A percentile compares a stretch with the other conserved stretches of the same genome.
Conservation (phyloP, 768 basidiomycete genomes). For the Pleurotus pulmonarius region DNA sequence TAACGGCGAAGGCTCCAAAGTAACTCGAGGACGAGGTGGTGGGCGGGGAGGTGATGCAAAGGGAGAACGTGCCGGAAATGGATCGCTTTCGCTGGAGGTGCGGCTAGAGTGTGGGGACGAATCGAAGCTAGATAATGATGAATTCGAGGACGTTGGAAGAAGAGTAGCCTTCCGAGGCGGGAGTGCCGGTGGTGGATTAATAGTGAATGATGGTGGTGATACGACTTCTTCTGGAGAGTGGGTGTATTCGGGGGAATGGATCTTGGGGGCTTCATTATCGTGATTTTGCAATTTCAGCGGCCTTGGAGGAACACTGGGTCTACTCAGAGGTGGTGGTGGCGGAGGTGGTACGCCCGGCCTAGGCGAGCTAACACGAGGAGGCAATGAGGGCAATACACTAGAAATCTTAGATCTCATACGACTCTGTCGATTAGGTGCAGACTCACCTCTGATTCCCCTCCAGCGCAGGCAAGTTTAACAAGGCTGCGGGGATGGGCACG, state of each 20-base stretch:
- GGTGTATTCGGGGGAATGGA: neutral
- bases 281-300: slow-evolving; percentile 9
- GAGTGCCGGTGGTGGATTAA: slow-evolving; percentile 7
- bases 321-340: slow-evolving; percentile 10
- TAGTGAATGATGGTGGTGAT: neutral
- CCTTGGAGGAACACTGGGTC: slow-evolving; percentile 22
- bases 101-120: slow-evolving; percentile 32
- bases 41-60: slow-evolving; percentile 25
- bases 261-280: slow-evolving; percentile 6
- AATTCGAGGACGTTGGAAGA: neutral
- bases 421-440: slow-evolving; percentile 15
- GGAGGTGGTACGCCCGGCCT: slow-evolving; percentile 8
- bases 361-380: neutral
- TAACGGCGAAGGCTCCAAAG: slow-evolving; percentile 8
- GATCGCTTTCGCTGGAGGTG: slow-evolving; percentile 34
- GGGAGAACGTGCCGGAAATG: slow-evolving; percentile 10
- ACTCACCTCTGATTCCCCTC: slow-evolving; percentile 8
- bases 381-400: neutral
- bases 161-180: slow-evolving; percentile 4
- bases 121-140: neutral
- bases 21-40: slow-evolving; percentile 29
- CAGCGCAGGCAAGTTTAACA: slow-evolving; percentile 5
- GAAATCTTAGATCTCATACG: neutral
- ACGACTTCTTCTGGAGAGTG: neutral
- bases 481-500: slow-evolving; percentile 33